Evolutionary conservation across 805 yeast genomes (phyloP), one percentile per base, ranked within the genome.

Genomic region (Metschnikowia arizonensis): DNA sequence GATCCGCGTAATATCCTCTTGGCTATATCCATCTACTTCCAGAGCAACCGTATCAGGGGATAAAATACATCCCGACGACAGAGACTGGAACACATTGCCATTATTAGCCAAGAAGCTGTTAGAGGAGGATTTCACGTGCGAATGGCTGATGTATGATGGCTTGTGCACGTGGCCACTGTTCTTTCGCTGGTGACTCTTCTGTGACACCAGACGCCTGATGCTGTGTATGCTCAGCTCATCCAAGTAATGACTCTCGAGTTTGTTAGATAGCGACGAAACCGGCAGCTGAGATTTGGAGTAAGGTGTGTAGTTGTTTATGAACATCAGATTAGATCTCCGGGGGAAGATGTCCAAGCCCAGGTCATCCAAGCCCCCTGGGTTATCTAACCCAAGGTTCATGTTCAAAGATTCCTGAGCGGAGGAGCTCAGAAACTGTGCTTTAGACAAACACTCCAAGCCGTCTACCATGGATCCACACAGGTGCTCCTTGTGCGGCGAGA

Each of bases 231-330:
- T 34, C 30, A 15, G 23, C 28, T 47, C 48, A 11, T 47, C 55
- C 28, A 65, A 47, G 3, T 50, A 58, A 26, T 62, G 68, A 23
- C 45, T 52, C 39, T 67, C 71, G 40, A 64, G 52, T 32, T 56
- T 59, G 33, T 58, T 53, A 1, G 68, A 56, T 15, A 66, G 47
- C 2, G 70, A 64, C 17, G 50, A 38, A 7, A 52, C 40, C 15
- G 48, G 51, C 55, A 40, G 55, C 50, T 33, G 62, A 50, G 46
- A 49, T 39, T 36, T 46, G 50, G 33, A 37, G 31, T 21, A 38
- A 28, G 37, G 33, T 19, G 26, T 34, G 42, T 41, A 33, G 40
- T 32, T 45, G 40, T 32, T 36, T 17, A 35, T 33, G 33, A 58
- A 58, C 9, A 56, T 48, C 48, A 51, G 53, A 39, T 50, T 53